Evolutionary conservation across 805 yeast genomes (phyloP).

Genomic region (Kluyveromyces aestuarii): DNA sequence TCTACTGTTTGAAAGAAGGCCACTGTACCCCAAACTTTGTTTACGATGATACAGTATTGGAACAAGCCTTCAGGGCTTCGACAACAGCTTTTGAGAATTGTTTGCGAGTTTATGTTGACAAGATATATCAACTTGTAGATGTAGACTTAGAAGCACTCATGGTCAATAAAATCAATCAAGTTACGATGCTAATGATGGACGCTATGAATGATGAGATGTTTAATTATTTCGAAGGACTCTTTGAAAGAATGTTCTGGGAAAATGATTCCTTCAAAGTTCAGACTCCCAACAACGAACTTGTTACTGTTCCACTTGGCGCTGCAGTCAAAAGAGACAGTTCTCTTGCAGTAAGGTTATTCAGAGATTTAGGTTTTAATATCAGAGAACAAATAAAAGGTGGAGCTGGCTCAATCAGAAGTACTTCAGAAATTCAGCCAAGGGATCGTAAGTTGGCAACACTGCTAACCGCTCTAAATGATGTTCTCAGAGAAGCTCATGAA

Average conservation of each 20-base stretch:
- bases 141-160: conserved; percentile 32
- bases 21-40: conserved; percentile 24
- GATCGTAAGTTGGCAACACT: conserved; percentile 73
- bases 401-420: conserved; percentile 68
- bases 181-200: conserved; percentile 44
- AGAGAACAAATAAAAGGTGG: conserved; percentile 62
- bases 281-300: conserved; percentile 51
- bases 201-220: conserved; percentile 53
- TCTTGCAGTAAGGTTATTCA: conserved; percentile 19
- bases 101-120: conserved; percentile 44
- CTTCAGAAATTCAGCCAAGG: conserved; percentile 59
- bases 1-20: conserved; percentile 37
- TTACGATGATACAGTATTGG: conserved; percentile 38
- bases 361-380: conserved; percentile 34
- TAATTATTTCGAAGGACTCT: conserved; percentile 31
- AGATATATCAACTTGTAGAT: conserved; percentile 57
- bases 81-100: conserved; percentile 61
- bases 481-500: conserved; percentile 58
- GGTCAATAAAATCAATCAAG: conserved; percentile 33
- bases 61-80: conserved; percentile 59
- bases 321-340: conserved; percentile 49
- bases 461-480: conserved; percentile 58
- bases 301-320: conserved; percentile 65
- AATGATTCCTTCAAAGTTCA: conserved; percentile 49
- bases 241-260: conserved; percentile 34